Evolutionary conservation across 2,329 filamentous ascomycete genomes (phyloP).

Genomic region (Talaromyces piceae): DNA sequence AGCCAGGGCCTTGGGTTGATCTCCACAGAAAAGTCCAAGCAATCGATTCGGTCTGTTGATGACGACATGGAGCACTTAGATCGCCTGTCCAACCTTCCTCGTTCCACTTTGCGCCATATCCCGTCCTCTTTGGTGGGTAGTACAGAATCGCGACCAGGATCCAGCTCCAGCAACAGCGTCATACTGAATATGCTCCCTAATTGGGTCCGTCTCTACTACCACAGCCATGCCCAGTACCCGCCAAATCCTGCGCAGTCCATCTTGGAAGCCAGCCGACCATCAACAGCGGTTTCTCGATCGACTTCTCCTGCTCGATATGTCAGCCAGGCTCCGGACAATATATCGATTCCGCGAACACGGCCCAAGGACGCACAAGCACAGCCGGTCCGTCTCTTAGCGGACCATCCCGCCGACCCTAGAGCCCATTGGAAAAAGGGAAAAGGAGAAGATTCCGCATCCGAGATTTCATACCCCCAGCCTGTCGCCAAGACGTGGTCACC

Average conservation of each 20-base stretch:
- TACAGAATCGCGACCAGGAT: slow-evolving; percentile 22
- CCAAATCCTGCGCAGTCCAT: slow-evolving; percentile 33
- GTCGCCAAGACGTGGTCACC: slow-evolving; percentile 64
- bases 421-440: slow-evolving; percentile 34
- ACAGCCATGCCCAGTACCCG: slow-evolving; percentile 49
- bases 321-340: slow-evolving; percentile 23
- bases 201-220: slow-evolving; percentile 60
- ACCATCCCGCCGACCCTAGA: slow-evolving; percentile 35
- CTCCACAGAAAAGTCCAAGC: slow-evolving; percentile 15
- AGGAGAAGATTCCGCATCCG: slow-evolving; percentile 23
- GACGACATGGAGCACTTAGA: slow-evolving; percentile 29
- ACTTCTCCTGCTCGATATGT: slow-evolving; percentile 23
- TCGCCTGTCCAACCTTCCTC: slow-evolving; percentile 29
- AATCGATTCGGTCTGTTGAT: slow-evolving; percentile 30
- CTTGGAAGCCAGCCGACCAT: slow-evolving; percentile 23
- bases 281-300: slow-evolving; percentile 16
- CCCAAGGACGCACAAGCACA: slow-evolving; percentile 16
- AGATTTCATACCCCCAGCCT: slow-evolving; percentile 22
- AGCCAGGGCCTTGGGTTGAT: slow-evolving; percentile 7
- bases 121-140: slow-evolving; percentile 31
- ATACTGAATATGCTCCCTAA: slow-evolving; percentile 38
- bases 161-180: slow-evolving; percentile 39
- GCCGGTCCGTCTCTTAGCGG: slow-evolving; percentile 19
- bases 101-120: slow-evolving; percentile 18
- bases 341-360: slow-evolving; percentile 23